phyloP scores from a whole-genome alignment of 192 early-diverging fungal species.

The Pecoramyces ruminantium region DNA sequence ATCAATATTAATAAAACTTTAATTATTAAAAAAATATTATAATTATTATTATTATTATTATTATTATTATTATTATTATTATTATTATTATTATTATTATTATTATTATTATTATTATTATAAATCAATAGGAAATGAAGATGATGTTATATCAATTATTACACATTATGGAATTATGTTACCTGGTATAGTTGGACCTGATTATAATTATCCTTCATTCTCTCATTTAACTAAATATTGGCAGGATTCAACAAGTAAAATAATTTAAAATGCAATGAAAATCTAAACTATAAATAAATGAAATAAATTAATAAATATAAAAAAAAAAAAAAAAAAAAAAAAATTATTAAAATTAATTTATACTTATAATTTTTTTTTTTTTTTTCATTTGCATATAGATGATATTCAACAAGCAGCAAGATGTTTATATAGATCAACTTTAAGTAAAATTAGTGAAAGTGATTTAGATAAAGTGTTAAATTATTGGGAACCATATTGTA shows the following conservation, averaged over 20 bases:
- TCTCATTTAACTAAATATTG: constrained; percentile 62
- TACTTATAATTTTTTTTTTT: too few relatives aligned
- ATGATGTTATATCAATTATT: constrained; percentile 16
- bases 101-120: neutral
- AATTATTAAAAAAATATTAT: too few relatives aligned
- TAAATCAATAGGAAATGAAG: constrained; percentile 18
- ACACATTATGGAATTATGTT: constrained; percentile 28
- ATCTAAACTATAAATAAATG: too few relatives aligned
- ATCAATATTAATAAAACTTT: too few relatives aligned
- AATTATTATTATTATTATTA: too few relatives aligned
- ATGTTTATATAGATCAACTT: constrained; percentile 26
- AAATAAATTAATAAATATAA: neutral
- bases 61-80: too few relatives aligned
- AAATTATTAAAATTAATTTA: too few relatives aligned
- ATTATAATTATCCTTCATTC: constrained; percentile 43
- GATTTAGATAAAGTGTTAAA: constrained; percentile 33
- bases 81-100: neutral
- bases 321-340: too few relatives aligned
- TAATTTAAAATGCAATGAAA: neutral
- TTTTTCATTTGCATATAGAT: too few relatives aligned
- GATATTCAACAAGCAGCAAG: constrained; percentile 53
- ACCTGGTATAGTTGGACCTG: constrained; percentile 20
- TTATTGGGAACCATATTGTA: constrained; percentile 54
- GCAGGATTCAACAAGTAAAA: constrained; percentile 58
- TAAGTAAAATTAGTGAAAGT: constrained; percentile 23